A percentile compares a stretch with the other conserved stretches of the same genome.
Evolutionary conservation across 495 filamentous ascomycete genomes (phyloP).

Genomic region (Tuber microsphaerosporum): DNA sequence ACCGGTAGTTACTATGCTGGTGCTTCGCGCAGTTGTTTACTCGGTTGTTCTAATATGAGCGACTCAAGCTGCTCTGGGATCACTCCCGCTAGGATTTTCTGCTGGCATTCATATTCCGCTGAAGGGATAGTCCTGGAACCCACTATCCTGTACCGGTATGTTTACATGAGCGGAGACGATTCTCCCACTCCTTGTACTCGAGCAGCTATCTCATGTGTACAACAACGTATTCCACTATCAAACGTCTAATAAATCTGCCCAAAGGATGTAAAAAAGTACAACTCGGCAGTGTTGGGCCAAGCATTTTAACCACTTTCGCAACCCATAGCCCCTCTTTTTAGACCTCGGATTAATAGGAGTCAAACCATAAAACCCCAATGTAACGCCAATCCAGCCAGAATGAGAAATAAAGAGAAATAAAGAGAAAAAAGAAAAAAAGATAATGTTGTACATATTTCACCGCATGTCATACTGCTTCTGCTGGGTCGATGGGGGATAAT

Average conservation of each 20-base stretch:
- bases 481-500: not conserved
- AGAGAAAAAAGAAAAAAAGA: not conserved
- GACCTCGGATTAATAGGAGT: not conserved
- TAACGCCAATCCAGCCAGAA: slow-evolving; percentile 4
- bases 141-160: not conserved
- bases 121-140: not conserved
- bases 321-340: not conserved
- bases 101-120: not conserved
- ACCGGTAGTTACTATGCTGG: not conserved
- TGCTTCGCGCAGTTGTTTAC: not conserved
- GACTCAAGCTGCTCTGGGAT: not conserved
- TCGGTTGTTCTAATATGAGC: not conserved
- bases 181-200: not conserved
- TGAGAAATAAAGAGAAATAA: not conserved
- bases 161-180: not conserved
- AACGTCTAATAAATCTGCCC: not conserved
- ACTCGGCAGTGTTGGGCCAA: not conserved
- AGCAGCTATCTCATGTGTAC: not conserved
- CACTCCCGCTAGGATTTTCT: not conserved
- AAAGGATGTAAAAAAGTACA: not conserved
- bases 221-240: not conserved
- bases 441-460: not conserved
- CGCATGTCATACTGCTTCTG: not conserved
- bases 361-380: slow-evolving; percentile 13
- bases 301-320: not conserved